Base-by-base conservation (phyloP, 352 stramenopile genomes). In the Thraustochytrium striatum region DNA sequence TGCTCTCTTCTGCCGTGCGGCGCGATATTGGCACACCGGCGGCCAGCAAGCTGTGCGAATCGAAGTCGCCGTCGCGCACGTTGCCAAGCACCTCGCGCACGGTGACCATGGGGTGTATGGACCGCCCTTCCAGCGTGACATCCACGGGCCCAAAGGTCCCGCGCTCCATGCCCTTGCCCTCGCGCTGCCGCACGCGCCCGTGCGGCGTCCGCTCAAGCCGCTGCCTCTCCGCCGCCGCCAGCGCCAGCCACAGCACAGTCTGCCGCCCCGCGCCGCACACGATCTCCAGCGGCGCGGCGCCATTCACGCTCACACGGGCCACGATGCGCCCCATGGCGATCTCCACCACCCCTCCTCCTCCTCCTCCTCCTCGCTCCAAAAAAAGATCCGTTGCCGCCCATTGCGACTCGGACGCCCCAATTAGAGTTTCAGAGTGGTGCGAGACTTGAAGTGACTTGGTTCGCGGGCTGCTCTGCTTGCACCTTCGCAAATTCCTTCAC, bases 201-300 rank as follows among this genome's bases (percentile, higher is more conserved):
- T 16, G 3, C 36, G 9, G 7, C 9, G 36, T 30, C 9, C 8
- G n/a, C 8, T 5, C 19, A 3, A 0, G 7, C 11, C 38, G 59
- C 59, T 53, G 36, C 19, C 59, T 33, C 41, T 70, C 59, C 8
- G 59, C 59, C 3, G 25, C 59, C 16, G 36, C 53, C 33, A 70
- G 41, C 1, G 59, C 59, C 9, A 70, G 59, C 59, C 59, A 70
- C 30, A 53, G 50, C 8, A 3, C 59, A 33, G 59, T 19, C 59
- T 70, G 59, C 41, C 59, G 28, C 19, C 59, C 59, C 41, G 50
- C 53, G 36, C 59, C 59, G 30, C 59, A 70, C 59, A 32, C 38
- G 33, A 70, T 52, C 32, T 36, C 32, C 53, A 61, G 7, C 53
- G 39, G 5, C 5, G 5, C 5, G 5, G 39, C 39, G 39, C 39